Percentiles rank a stretch among this genome's conserved stretches.
These are phyloP conservation scores for Sordariomycetes sp. DNA, from an alignment of 2,329 filamentous ascomycete species.

Conservation along the genomic window DNA sequence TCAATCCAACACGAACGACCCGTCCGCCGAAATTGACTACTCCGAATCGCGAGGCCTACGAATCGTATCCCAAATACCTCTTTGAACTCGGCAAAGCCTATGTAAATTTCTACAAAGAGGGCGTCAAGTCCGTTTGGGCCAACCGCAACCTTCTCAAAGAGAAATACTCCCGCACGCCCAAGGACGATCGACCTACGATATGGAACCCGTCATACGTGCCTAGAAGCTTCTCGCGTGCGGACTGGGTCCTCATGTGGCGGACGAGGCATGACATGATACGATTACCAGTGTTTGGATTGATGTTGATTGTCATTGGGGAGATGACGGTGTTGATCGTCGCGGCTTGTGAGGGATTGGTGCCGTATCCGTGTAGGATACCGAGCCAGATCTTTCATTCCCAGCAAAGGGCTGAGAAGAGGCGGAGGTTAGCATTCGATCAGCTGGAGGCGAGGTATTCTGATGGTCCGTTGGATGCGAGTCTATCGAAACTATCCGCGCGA, in stretches of 20 bases:
- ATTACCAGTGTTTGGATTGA: slow-evolving; percentile 66
- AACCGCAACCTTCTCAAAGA: slow-evolving; percentile 50
- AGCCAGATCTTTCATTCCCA: slow-evolving; percentile 54
- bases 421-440: slow-evolving; percentile 37
- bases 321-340: slow-evolving; percentile 75
- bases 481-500: slow-evolving; percentile 18
- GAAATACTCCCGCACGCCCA: slow-evolving; percentile 32
- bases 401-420: slow-evolving; percentile 43
- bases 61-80: slow-evolving; percentile 34
- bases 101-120: slow-evolving; percentile 77
- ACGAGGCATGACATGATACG: slow-evolving; percentile 65
- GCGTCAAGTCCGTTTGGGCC: slow-evolving; percentile 62
- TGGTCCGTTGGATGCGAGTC: slow-evolving; percentile 22
- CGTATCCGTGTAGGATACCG: slow-evolving; percentile 76
- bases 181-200: slow-evolving; percentile 42
- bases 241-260: slow-evolving; percentile 62
- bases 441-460: slow-evolving; percentile 21
- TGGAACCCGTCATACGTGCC: slow-evolving; percentile 22
- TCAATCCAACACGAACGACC: slow-evolving; percentile 68
- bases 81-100: slow-evolving; percentile 65
- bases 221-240: slow-evolving; percentile 44
- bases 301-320: slow-evolving; percentile 75
- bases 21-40: slow-evolving; percentile 61
- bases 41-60: slow-evolving; percentile 38
- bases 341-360: slow-evolving; percentile 61